Evolutionary conservation across 1,284 basidiomycete genomes (phyloP), one percentile per base, ranked within the genome.

Genomic region (Tilletia horrida): DNA sequence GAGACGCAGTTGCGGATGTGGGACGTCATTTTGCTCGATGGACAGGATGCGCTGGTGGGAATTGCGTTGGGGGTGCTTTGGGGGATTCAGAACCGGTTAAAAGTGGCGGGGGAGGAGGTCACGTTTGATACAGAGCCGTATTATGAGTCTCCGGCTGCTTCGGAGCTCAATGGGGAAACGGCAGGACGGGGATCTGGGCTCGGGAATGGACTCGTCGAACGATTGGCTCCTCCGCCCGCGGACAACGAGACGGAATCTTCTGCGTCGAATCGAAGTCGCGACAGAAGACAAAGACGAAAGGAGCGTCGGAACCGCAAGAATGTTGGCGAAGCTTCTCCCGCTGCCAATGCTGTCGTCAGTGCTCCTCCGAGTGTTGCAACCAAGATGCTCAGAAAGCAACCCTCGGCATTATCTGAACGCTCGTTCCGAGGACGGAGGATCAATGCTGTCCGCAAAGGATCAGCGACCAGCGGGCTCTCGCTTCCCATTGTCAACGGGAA

Each of bases 1-100:
- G 91, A 93, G 83, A 92, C 90, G 55, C 93, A 97, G 84, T 84
- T 98, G 47, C 86, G 96, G 67, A 81, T 99, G 25, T 98, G 95
- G 95, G 95, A 99, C 82, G 91, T 88, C 1, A 90, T 95, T 78
- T 85, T 97, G 61, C 83, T 95, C 25, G 93, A 97, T 71, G 96
- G 96, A 4, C 86, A 88, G 75, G 94, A 98, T 79, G 85, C 93
- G 7, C 91, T 97, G 72, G 85, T 97, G 55, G 86, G 91, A 42
- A 87, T 91, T 0, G 90, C 92, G 0, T 83, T 96, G 0, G 91
- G 90, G 0, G 88, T 98, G 69, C 86, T 98, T 40, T 97, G 93
- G 92, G 87, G 88, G 9, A 91, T 92, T 78, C 85, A 88, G 85
- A 89, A 91, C 92, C 45, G 66, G 27, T 27, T 70, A 7, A 23